Conservation (phyloP, 2,329 filamentous ascomycete genomes). For the Verticillium zaregamsianum region DNA sequence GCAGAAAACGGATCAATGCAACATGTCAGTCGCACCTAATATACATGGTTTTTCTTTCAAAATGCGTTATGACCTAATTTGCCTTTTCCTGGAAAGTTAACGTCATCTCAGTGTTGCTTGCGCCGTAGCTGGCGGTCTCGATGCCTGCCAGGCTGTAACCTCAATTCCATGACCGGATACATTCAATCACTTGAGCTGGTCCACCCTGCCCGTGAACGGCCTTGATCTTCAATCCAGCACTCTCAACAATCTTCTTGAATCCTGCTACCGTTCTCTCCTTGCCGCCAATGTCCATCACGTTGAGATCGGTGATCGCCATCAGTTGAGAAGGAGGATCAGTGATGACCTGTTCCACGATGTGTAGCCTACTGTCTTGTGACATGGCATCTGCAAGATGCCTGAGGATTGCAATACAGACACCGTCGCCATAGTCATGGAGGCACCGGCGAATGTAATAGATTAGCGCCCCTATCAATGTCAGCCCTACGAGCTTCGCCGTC, state of each 20-base stretch:
- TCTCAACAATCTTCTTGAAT: slow-evolving; percentile 13
- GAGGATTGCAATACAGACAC: slow-evolving; percentile 24
- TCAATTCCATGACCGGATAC: background rate
- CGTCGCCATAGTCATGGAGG: slow-evolving; percentile 32
- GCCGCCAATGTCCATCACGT: slow-evolving; percentile 24
- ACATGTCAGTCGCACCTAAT: too few relatives aligned
- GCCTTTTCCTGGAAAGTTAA: too few relatives aligned
- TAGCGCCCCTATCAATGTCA: slow-evolving; percentile 21
- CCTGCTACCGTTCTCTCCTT: slow-evolving; percentile 23
- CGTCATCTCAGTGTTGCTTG: too few relatives aligned
- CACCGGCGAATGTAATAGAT: slow-evolving; percentile 31
- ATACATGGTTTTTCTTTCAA: too few relatives aligned
- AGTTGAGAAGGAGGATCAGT: slow-evolving; percentile 17
- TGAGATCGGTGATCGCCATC: slow-evolving; percentile 21
- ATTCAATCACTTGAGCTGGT: slow-evolving; percentile 9
- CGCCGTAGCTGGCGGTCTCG: too few relatives aligned
- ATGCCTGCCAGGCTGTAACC: too few relatives aligned
- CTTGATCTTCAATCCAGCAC: slow-evolving; percentile 21
- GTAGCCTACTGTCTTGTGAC: slow-evolving; percentile 24
- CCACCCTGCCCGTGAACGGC: slow-evolving; percentile 12
- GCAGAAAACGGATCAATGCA: too few relatives aligned
- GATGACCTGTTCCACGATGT: slow-evolving; percentile 26
- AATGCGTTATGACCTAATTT: too few relatives aligned
- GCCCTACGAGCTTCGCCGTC: slow-evolving; percentile 2
- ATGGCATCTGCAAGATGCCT: slow-evolving; percentile 22